Percentiles rank a stretch among this genome's conserved stretches.
Conservation (phyloP, 768 basidiomycete genomes). For the Podaxis sp. region DNA sequence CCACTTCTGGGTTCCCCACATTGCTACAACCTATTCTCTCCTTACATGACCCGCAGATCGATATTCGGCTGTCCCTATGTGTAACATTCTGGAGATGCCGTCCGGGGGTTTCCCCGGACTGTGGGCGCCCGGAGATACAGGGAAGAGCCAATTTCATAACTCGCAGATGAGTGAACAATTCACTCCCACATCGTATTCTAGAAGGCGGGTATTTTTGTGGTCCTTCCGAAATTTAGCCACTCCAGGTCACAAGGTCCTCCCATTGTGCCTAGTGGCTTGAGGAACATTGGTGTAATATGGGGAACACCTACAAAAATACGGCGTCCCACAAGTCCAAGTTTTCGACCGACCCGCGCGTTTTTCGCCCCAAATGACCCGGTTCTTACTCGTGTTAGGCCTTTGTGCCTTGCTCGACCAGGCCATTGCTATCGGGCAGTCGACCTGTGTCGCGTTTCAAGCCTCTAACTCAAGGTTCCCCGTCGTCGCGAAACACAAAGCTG, state of each 20-base stretch:
- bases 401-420: slow-evolving; percentile 20
- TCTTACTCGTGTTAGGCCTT: slow-evolving; percentile 14
- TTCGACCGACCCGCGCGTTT: not conserved
- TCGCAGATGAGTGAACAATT: not conserved
- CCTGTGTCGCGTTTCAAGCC: slow-evolving; percentile 45
- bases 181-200: slow-evolving; percentile 1
- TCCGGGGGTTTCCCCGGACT: not conserved
- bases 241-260: slow-evolving; percentile 5
- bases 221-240: slow-evolving; percentile 11
- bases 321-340: not conserved
- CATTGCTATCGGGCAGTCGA: slow-evolving; percentile 45
- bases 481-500: slow-evolving; percentile 41
- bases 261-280: not conserved
- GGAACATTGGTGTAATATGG: not conserved
- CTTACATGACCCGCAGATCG: not conserved
- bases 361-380: slow-evolving; percentile 1
- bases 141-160: not conserved
- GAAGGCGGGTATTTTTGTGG: not conserved
- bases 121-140: not conserved
- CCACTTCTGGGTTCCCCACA: not conserved
- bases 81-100: not conserved
- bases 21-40: not conserved
- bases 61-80: not conserved
- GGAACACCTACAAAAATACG: slow-evolving; percentile 7
- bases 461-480: slow-evolving; percentile 38